Evolutionary conservation across 2,329 filamentous ascomycete genomes (phyloP).

Genomic region (Diplocarpon mali): DNA sequence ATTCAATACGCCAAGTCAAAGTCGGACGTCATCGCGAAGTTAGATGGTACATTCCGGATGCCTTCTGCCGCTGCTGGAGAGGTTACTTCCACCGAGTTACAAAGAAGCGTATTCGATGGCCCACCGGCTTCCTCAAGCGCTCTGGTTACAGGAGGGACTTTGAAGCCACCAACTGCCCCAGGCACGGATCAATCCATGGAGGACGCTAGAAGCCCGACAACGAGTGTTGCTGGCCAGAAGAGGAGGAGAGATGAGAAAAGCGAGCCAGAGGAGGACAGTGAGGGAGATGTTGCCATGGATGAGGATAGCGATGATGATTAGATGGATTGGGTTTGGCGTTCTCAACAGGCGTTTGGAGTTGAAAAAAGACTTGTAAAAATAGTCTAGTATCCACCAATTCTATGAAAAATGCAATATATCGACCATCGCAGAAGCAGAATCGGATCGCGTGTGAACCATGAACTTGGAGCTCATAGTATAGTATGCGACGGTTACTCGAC

Average conservation of each 20-base stretch:
- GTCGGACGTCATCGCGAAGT: slow-evolving; percentile 77
- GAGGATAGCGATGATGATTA: slow-evolving; percentile 37
- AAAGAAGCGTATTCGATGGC: slow-evolving; percentile 71
- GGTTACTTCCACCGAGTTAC: slow-evolving; percentile 59
- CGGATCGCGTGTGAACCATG: not conserved
- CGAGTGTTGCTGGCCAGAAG: slow-evolving; percentile 49
- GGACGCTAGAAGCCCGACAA: slow-evolving; percentile 41
- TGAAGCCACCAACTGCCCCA: slow-evolving; percentile 38
- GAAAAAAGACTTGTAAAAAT: slow-evolving; percentile 2
- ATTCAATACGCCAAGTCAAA: slow-evolving; percentile 86
- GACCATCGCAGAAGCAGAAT: not conserved
- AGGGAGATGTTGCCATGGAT: slow-evolving; percentile 51
- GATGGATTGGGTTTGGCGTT: slow-evolving; percentile 5
- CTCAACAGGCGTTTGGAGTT: slow-evolving; percentile 19
- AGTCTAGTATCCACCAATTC: slow-evolving; percentile 1
- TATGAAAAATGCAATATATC: slow-evolving; percentile 7
- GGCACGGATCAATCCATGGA: slow-evolving; percentile 37
- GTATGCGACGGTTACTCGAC: not conserved
- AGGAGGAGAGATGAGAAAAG: slow-evolving; percentile 54
- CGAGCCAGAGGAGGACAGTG: slow-evolving; percentile 62
- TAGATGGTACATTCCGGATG: slow-evolving; percentile 80
- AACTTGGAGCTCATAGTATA: not conserved
- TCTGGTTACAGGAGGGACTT: slow-evolving; percentile 30
- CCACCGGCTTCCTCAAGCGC: slow-evolving; percentile 36
- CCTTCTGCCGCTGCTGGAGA: slow-evolving; percentile 44